Percentiles rank a stretch among this genome's conserved stretches.
Evolutionary conservation across 202 grass and related monocot genomes (phyloP).

Genomic region (Setaria viridis): DNA sequence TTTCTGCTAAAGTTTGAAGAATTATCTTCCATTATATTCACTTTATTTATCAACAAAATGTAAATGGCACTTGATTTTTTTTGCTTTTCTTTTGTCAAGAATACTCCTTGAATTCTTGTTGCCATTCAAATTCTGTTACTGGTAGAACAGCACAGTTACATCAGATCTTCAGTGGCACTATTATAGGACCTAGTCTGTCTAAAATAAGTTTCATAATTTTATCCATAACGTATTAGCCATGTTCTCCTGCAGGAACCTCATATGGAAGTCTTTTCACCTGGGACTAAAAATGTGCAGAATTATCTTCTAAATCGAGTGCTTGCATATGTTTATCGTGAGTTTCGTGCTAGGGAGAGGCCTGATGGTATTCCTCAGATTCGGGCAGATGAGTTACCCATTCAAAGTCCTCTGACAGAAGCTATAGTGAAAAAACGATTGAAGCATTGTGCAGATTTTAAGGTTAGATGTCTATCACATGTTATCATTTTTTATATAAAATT

Average conservation of each 20-base stretch:
- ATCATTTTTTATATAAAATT: not conserved
- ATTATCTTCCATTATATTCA: not conserved
- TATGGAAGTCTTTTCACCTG: conserved; percentile 91
- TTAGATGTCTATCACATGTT: conserved; percentile 41
- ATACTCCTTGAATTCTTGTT: conserved; percentile 21
- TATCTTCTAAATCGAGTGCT: conserved; percentile 88
- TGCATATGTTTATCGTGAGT: conserved; percentile 91
- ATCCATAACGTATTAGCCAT: conserved; percentile 36
- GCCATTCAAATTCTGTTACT: not conserved
- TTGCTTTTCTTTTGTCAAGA: not conserved
- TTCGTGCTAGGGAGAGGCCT: conserved; percentile 87
- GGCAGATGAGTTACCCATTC: conserved; percentile 80
- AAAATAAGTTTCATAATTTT: conserved; percentile 15
- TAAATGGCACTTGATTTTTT: not conserved
- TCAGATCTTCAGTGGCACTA: not conserved
- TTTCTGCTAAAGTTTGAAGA: conserved; percentile 18
- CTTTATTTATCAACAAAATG: conserved; percentile 16
- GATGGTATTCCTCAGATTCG: conserved; percentile 66
- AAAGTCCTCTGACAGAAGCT: conserved; percentile 80
- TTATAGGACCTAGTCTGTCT: conserved; percentile 15
- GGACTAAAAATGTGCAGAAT: conserved; percentile 73
- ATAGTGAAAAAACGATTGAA: conserved; percentile 84
- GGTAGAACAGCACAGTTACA: not conserved
- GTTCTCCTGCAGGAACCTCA: conserved; percentile 81
- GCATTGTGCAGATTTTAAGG: conserved; percentile 90